These are phyloP conservation scores for Chenopodium album DNA, from an alignment of 148 eudicot genomes.

Conservation along the genomic window DNA sequence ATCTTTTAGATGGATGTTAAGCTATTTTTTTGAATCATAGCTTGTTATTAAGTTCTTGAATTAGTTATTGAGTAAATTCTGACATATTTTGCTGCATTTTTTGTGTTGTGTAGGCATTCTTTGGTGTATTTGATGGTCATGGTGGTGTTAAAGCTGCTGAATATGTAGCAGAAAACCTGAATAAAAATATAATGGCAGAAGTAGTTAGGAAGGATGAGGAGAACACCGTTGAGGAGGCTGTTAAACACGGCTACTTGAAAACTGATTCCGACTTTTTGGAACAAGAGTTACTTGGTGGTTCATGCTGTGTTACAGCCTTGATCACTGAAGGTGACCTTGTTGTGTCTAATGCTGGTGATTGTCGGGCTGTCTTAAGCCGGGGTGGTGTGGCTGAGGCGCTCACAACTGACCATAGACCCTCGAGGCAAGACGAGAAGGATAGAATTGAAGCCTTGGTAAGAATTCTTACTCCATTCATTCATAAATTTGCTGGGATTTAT, in stretches of 20 bases:
- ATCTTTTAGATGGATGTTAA: no score
- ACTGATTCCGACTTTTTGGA: conserved; percentile 71
- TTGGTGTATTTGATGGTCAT: conserved; percentile 90
- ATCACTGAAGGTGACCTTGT: conserved; percentile 59
- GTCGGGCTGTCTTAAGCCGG: conserved; percentile 84
- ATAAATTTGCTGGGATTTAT: neutral
- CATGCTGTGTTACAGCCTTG: conserved; percentile 84
- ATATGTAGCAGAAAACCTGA: conserved; percentile 61
- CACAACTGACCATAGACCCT: conserved; percentile 77
- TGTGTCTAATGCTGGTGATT: conserved; percentile 93
- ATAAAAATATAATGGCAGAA: conserved; percentile 56
- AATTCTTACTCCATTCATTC: neutral
- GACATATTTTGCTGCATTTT: conserved; percentile 8
- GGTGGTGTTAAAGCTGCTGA: conserved; percentile 85
- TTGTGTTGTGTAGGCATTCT: conserved; percentile 54
- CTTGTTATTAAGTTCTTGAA: neutral
- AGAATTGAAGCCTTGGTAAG: conserved; percentile 68
- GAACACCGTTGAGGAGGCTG: conserved; percentile 42
- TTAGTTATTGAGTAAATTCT: conserved; percentile 11
- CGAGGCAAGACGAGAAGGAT: conserved; percentile 65
- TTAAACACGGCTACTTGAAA: conserved; percentile 57
- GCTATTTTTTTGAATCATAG: neutral
- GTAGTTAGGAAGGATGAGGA: conserved; percentile 32
- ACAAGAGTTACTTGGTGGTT: conserved; percentile 56
- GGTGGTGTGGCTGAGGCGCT: conserved; percentile 78